A percentile compares a stretch with the other conserved stretches of the same genome.
Evolutionary conservation across 2,329 filamentous ascomycete species (phyloP).

Genomic region (Teratosphaeria viscida): DNA sequence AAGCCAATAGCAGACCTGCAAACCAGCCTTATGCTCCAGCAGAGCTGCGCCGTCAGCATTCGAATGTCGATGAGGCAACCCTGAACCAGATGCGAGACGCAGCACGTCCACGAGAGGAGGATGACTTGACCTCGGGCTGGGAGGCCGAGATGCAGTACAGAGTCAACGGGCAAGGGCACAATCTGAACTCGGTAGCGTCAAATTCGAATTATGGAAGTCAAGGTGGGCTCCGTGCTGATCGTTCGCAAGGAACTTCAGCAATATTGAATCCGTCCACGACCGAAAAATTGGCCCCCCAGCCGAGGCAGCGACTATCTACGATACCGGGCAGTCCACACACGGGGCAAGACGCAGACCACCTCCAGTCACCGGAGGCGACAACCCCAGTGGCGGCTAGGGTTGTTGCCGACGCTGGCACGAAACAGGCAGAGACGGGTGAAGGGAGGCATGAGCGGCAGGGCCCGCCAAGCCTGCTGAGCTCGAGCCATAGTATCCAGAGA

Average conservation of each 20-base stretch:
- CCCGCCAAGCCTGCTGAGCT: conserved; percentile 13
- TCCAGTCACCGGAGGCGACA: conserved; percentile 3
- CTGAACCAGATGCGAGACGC: conserved; percentile 69
- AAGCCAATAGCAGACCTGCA: conserved; percentile 57
- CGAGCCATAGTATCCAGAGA: conserved; percentile 18
- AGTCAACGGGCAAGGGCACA: neutral
- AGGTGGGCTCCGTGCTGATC: conserved; percentile 17
- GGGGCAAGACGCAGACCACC: conserved; percentile 24
- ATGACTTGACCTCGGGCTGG: neutral
- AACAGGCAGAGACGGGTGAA: neutral
- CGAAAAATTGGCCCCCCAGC: conserved; percentile 5
- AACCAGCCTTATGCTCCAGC: conserved; percentile 63
- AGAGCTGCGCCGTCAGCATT: conserved; percentile 70
- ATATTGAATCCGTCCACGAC: conserved; percentile 5
- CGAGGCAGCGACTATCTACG: conserved; percentile 30
- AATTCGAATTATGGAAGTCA: conserved; percentile 28
- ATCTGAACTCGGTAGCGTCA: conserved; percentile 8
- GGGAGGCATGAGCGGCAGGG: neutral
- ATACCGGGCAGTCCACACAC: conserved; percentile 37
- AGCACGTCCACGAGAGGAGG: conserved; percentile 19
- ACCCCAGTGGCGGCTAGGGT: neutral
- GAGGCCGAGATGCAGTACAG: conserved; percentile 8
- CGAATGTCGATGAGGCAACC: conserved; percentile 71
- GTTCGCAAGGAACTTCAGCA: conserved; percentile 13
- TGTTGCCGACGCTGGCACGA: neutral